A percentile compares a stretch with the other conserved stretches of the same genome.
These are phyloP conservation scores for Fusarium transvaalense DNA, from an alignment of 2,329 filamentous ascomycete species.

Conservation along the genomic window DNA sequence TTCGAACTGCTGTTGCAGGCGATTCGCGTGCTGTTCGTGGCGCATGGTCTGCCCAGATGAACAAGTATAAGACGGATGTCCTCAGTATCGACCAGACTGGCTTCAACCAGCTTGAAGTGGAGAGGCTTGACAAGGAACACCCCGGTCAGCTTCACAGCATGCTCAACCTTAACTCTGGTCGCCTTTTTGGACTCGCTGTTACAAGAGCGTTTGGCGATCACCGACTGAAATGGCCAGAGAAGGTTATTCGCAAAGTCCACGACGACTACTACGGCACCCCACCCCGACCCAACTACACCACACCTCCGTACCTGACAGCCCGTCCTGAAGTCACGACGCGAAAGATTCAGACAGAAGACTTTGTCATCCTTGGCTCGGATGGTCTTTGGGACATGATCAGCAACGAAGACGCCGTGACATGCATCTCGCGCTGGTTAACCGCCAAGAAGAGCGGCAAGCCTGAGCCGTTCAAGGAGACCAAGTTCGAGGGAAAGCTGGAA, in stretches of 20 bases:
- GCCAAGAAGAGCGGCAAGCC: conserved; percentile 46
- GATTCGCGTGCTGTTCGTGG: conserved; percentile 77
- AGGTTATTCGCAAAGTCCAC: conserved; percentile 52
- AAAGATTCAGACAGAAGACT: conserved; percentile 62
- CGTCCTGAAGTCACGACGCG: conserved; percentile 73
- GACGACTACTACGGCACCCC: conserved; percentile 63
- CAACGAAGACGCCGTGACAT: conserved; percentile 68
- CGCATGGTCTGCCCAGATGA: conserved; percentile 55
- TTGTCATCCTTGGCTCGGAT: conserved; percentile 75
- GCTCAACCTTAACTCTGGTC: conserved; percentile 60
- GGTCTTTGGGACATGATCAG: conserved; percentile 74
- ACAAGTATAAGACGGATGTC: conserved; percentile 63
- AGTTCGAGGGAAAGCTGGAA: conserved; percentile 33
- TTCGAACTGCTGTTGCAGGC: conserved; percentile 75
- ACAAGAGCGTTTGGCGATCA: conserved; percentile 77
- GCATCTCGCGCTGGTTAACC: conserved; percentile 67
- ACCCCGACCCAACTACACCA: conserved; percentile 59
- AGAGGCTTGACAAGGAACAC: conserved; percentile 67
- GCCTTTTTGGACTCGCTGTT: conserved; percentile 71
- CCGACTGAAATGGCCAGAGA: conserved; percentile 74
- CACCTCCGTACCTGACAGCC: conserved; percentile 76
- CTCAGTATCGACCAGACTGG: conserved; percentile 76
- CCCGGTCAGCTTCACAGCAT: conserved; percentile 72
- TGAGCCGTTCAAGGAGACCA: conserved; percentile 41
- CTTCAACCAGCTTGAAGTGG: conserved; percentile 69